These are phyloP conservation scores for Pseudonitzschia multistriata DNA, from an alignment of 108 stramenopile species.

Conservation along the genomic window DNA sequence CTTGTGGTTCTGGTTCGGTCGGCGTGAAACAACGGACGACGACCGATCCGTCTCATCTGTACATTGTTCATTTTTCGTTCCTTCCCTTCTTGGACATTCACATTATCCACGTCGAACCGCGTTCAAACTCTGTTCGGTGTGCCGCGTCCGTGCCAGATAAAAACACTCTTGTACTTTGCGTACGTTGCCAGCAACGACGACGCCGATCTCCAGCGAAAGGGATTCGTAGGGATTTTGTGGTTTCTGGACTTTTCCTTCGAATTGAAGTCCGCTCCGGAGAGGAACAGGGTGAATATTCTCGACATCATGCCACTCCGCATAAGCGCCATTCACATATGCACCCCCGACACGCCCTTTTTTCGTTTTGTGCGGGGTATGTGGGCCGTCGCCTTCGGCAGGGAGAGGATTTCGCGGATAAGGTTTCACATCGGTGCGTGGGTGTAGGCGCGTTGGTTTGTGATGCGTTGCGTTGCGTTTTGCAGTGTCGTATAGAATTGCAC, in stretches of 20 bases:
- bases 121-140: not conserved
- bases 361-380: not conserved
- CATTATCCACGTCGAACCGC: not conserved
- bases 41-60: too few relatives aligned
- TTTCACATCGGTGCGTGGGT: not conserved
- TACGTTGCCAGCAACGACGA: not conserved
- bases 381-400: not conserved
- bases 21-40: too few relatives aligned
- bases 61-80: too few relatives aligned
- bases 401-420: not conserved
- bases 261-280: not conserved
- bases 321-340: slow-evolving; percentile 2
- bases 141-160: not conserved
- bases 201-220: slow-evolving; percentile 2
- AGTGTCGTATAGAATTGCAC: too few relatives aligned
- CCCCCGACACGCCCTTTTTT: slow-evolving; percentile 1
- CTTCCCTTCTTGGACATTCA: not conserved
- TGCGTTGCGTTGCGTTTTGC: not conserved
- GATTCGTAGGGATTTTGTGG: not conserved
- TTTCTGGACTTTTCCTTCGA: not conserved
- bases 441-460: not conserved
- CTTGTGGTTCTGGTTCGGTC: too few relatives aligned
- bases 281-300: not conserved
- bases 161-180: slow-evolving; percentile 1
- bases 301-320: not conserved